These are phyloP conservation scores for Sugiyamaella neomexicana DNA, from an alignment of 1,139 yeast species.

Conservation along the genomic window DNA sequence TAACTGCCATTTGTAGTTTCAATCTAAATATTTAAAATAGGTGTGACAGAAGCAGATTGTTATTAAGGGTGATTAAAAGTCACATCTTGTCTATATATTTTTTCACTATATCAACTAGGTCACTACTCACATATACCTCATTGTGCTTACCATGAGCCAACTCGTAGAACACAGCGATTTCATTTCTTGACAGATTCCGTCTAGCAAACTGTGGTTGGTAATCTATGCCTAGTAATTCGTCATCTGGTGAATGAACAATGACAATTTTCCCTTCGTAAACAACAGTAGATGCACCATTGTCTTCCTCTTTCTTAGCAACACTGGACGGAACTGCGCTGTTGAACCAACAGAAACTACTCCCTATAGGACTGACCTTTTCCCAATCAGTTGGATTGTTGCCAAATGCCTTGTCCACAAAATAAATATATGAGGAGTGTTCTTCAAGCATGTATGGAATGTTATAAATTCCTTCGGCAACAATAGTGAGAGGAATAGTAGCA, in stretches of 20 bases:
- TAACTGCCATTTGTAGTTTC: too few species aligned
- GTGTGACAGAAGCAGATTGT: too few species aligned
- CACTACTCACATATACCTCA: slow-evolving; percentile 27
- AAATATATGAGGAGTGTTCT: slow-evolving; percentile 49
- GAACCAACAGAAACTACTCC: slow-evolving; percentile 18
- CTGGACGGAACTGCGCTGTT: too few species aligned
- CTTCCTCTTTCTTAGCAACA: not conserved
- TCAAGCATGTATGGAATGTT: slow-evolving; percentile 44
- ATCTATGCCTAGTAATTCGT: slow-evolving; percentile 40
- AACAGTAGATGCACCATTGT: not conserved
- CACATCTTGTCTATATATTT: slow-evolving; percentile 13
- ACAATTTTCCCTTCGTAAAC: slow-evolving; percentile 25
- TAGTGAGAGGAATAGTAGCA: slow-evolving; percentile 28
- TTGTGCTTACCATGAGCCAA: slow-evolving; percentile 39
- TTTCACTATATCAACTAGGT: slow-evolving; percentile 18
- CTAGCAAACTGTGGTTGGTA: slow-evolving; percentile 37
- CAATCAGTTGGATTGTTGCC: slow-evolving; percentile 37
- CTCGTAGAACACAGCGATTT: slow-evolving; percentile 16
- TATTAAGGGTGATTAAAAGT: too few species aligned
- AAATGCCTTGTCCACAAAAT: slow-evolving; percentile 51
- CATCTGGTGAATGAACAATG: slow-evolving; percentile 42
- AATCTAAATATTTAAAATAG: too few species aligned
- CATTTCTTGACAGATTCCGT: slow-evolving; percentile 24
- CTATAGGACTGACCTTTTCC: slow-evolving; percentile 36
- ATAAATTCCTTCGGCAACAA: slow-evolving; percentile 56